A percentile compares a stretch with the other conserved stretches of the same genome.
Conservation (phyloP, 148 eudicot genomes). For the Linanthus parryae region DNA sequence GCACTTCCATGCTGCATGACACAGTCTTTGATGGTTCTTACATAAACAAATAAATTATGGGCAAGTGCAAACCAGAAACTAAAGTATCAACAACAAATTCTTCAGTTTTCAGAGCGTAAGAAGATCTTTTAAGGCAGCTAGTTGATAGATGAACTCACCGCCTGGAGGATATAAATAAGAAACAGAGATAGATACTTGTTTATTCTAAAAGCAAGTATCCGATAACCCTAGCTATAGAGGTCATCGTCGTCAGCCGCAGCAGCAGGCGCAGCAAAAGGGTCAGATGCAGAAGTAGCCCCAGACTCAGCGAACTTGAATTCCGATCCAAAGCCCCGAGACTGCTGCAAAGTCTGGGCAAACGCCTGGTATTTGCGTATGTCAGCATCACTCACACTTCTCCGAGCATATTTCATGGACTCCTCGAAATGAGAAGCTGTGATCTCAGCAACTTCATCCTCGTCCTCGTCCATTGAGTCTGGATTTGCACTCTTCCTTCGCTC, state of each 20-base stretch:
- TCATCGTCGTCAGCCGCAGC: conserved; percentile 34
- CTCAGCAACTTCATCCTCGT: conserved; percentile 40
- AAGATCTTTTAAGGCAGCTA: too few relatives aligned
- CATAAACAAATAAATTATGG: too few relatives aligned
- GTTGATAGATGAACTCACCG: too few relatives aligned
- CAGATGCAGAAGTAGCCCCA: conserved; percentile 7
- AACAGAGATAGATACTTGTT: too few relatives aligned
- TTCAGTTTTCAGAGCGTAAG: too few relatives aligned
- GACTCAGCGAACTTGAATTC: conserved; percentile 37
- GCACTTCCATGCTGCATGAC: too few relatives aligned
- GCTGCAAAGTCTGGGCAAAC: conserved; percentile 49
- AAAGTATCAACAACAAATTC: too few relatives aligned
- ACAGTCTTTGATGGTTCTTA: too few relatives aligned
- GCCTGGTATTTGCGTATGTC: conserved; percentile 48
- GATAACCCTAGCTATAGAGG: conserved; percentile 26
- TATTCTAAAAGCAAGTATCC: too few relatives aligned
- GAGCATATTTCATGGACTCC: conserved; percentile 46
- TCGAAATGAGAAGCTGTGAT: conserved; percentile 41
- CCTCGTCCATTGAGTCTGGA: conserved; percentile 42
- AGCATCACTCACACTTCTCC: conserved; percentile 48
- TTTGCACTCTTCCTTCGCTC: conserved; percentile 29
- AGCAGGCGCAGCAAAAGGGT: conserved; percentile 25
- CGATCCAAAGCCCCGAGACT: conserved; percentile 40
- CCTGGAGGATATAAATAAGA: too few relatives aligned
- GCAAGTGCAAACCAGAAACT: too few relatives aligned